phyloP scores from a whole-genome alignment of 2,329 filamentous ascomycete genomes.

The Pyrenophora tritici-repentis region DNA sequence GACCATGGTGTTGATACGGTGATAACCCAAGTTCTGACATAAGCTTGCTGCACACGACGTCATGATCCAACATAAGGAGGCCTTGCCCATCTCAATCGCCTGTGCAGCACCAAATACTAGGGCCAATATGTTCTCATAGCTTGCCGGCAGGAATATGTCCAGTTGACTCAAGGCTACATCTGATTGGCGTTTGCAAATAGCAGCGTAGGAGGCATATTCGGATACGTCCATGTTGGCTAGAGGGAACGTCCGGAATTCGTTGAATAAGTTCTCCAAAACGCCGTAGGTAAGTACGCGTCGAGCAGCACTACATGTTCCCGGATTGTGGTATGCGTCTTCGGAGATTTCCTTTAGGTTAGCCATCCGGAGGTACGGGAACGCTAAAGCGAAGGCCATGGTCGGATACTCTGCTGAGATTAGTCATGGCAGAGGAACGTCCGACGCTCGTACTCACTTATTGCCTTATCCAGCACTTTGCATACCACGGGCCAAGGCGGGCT shows the following conservation, averaged over 20 bases:
- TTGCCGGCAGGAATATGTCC: slow-evolving; percentile 41
- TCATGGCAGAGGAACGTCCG: background rate
- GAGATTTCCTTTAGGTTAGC: slow-evolving; percentile 31
- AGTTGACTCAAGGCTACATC: slow-evolving; percentile 46
- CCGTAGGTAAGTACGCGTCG: slow-evolving; percentile 39
- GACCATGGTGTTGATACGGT: slow-evolving; percentile 42
- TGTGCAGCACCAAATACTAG: slow-evolving; percentile 39
- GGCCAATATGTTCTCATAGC: slow-evolving; percentile 45
- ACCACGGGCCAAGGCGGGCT: slow-evolving; percentile 40
- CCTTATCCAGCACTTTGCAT: slow-evolving; percentile 31
- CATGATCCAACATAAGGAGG: slow-evolving; percentile 42
- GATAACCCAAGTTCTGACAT: slow-evolving; percentile 43
- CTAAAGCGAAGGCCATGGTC: slow-evolving; percentile 40
- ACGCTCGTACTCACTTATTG: slow-evolving; percentile 30
- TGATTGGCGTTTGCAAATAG: slow-evolving; percentile 49
- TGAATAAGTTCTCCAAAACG: slow-evolving; percentile 36
- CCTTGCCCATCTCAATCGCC: slow-evolving; percentile 44
- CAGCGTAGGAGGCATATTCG: slow-evolving; percentile 11
- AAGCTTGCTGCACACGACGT: slow-evolving; percentile 39
- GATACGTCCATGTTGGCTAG: slow-evolving; percentile 18
- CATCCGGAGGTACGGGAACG: slow-evolving; percentile 41
- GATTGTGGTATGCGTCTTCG: slow-evolving; percentile 32
- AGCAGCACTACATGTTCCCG: slow-evolving; percentile 22
- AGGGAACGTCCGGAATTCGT: slow-evolving; percentile 31
- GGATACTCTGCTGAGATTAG: slow-evolving; percentile 29